A percentile compares a stretch with the other conserved stretches of the same genome.
phyloP scores from a whole-genome alignment of 768 basidiomycete genomes.

The Boletus bicolor region DNA sequence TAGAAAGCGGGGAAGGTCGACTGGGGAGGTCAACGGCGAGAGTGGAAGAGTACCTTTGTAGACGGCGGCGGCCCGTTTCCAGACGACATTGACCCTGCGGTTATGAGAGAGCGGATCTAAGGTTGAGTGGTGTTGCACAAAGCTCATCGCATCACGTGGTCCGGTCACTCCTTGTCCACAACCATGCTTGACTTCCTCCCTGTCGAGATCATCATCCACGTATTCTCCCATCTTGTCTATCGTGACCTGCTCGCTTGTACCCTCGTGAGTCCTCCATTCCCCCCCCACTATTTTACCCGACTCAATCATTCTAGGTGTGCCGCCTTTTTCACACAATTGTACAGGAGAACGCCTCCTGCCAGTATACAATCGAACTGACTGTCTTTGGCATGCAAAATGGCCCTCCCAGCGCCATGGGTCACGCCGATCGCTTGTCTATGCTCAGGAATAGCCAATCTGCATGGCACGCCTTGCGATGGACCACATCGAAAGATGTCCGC shows the following conservation, averaged over 20 bases:
- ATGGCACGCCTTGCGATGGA: conserved; percentile 42
- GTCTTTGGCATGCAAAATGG: conserved; percentile 43
- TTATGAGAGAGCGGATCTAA: background rate
- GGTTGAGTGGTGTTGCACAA: background rate
- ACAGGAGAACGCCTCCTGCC: conserved; percentile 32
- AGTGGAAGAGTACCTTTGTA: conserved; percentile 32
- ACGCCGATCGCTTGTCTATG: conserved; percentile 35
- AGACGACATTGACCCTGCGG: conserved; percentile 23
- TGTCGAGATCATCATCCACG: conserved; percentile 23
- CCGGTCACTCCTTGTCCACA: background rate
- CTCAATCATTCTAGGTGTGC: conserved; percentile 31
- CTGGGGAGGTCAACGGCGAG: background rate
- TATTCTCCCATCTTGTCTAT: conserved; percentile 19
- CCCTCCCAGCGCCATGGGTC: conserved; percentile 23
- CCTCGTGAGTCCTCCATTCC: conserved; percentile 15
- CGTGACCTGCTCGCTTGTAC: conserved; percentile 29
- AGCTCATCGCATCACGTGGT: conserved; percentile 20
- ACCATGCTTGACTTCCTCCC: conserved; percentile 20
- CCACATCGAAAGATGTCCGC: conserved; percentile 28
- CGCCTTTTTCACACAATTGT: conserved; percentile 29
- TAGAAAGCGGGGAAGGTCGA: conserved; percentile 20
- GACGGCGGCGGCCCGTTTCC: conserved; percentile 21
- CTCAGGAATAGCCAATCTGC: conserved; percentile 39
- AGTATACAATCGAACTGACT: conserved; percentile 46
- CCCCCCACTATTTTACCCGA: background rate